phyloP scores from a whole-genome alignment of 2,329 filamentous ascomycete species.

The Aspergillus quadricinctus region DNA sequence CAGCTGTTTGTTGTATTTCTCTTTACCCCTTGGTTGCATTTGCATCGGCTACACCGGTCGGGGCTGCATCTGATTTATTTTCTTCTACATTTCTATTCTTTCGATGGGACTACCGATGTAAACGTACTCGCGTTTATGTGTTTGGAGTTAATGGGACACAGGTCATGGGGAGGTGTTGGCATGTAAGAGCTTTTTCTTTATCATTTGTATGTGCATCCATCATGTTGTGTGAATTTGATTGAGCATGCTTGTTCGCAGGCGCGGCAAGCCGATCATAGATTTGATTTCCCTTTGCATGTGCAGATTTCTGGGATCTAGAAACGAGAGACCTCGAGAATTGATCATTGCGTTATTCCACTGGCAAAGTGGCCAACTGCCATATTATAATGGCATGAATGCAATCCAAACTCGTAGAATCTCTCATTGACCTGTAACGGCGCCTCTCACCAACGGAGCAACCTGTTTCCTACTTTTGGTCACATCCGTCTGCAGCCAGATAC shows the following conservation, averaged over 20 bases:
- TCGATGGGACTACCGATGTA: not conserved
- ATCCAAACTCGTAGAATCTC: not conserved
- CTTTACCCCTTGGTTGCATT: slow-evolving; percentile 8
- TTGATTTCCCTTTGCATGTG: slow-evolving; percentile 1
- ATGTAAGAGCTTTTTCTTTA: not conserved
- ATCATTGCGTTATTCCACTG: not conserved
- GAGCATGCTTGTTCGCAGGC: not conserved
- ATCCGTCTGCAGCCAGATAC: slow-evolving; percentile 54
- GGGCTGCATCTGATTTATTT: slow-evolving; percentile 5
- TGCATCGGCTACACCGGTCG: slow-evolving; percentile 10
- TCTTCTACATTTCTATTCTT: not conserved
- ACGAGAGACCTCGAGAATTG: not conserved
- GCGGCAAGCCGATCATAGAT: not conserved
- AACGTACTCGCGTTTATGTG: not conserved
- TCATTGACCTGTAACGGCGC: slow-evolving; percentile 33
- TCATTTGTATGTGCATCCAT: not conserved
- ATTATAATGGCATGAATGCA: not conserved
- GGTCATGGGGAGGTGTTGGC: not conserved
- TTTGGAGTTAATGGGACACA: not conserved
- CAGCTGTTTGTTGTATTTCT: slow-evolving; percentile 2
- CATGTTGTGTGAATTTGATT: not conserved
- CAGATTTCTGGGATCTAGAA: not conserved
- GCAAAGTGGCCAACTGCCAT: not conserved
- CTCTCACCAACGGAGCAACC: slow-evolving; percentile 57
- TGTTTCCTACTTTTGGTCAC: slow-evolving; percentile 59